phyloP scores from a whole-genome alignment of 495 filamentous ascomycete genomes.

The Cairneyella variabilis region DNA sequence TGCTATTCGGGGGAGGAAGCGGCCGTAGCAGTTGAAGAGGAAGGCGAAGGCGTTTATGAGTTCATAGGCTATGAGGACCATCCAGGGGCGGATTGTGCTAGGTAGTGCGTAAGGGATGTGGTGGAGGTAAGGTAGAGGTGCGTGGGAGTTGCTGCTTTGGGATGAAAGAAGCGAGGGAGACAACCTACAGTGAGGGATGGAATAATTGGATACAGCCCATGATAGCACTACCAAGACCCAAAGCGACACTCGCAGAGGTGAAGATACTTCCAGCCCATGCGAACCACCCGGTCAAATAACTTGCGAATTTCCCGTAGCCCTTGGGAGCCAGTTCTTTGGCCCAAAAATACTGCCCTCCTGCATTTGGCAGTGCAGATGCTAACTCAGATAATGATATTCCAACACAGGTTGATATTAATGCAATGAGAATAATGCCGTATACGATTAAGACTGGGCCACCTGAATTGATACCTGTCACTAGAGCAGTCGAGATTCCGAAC shows the following conservation, averaged over 20 bases:
- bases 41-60: conserved; percentile 28
- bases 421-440: conserved; percentile 56
- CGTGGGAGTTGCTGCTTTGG: no score
- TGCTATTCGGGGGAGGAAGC: conserved; percentile 29
- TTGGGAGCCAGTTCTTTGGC: conserved; percentile 53
- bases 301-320: conserved; percentile 45
- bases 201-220: conserved; percentile 1
- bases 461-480: conserved; percentile 56
- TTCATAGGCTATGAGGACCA: conserved; percentile 49
- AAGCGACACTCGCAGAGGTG: conserved; percentile 53
- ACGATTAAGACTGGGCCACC: conserved; percentile 58
- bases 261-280: conserved; percentile 55
- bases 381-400: conserved; percentile 54
- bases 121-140: no score
- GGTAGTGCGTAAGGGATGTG: no score
- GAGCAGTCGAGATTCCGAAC: conserved; percentile 56
- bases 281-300: conserved; percentile 56
- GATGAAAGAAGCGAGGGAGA: background rate
- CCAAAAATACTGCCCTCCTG: conserved; percentile 46
- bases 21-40: conserved; percentile 34
- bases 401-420: conserved; percentile 50
- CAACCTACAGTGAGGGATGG: background rate
- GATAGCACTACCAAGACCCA: conserved; percentile 34
- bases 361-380: conserved; percentile 50
- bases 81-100: conserved; percentile 45